A percentile compares a stretch with the other conserved stretches of the same genome.
phyloP scores from a whole-genome alignment of 768 basidiomycete species.

The Auricularia auricula-judae region DNA sequence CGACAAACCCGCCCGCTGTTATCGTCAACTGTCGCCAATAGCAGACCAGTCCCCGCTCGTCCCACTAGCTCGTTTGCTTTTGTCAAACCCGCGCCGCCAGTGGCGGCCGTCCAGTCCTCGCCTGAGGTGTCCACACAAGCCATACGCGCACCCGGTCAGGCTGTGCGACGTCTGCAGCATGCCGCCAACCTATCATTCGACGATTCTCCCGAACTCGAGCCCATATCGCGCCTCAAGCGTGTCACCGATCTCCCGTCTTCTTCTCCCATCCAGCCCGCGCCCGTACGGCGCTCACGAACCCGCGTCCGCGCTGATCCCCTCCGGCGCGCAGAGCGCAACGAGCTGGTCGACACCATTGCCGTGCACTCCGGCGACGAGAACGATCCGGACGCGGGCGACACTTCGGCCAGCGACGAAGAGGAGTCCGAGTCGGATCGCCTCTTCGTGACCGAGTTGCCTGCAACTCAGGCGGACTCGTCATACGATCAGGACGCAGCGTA shows the following conservation, averaged over 20 bases:
- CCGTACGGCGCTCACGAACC: neutral
- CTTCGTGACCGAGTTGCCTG: conserved; percentile 52
- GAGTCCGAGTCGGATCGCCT: conserved; percentile 58
- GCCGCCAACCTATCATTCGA: neutral
- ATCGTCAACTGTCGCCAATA: neutral
- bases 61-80: too few species aligned
- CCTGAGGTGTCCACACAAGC: neutral
- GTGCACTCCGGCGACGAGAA: conserved; percentile 72
- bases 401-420: conserved; percentile 38
- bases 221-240: neutral
- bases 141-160: neutral
- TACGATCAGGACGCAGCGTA: conserved; percentile 68
- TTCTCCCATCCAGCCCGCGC: conserved; percentile 1
- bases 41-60: neutral
- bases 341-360: conserved; percentile 58
- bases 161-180: neutral
- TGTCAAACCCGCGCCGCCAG: too few species aligned
- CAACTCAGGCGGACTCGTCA: conserved; percentile 57
- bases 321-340: conserved; percentile 3
- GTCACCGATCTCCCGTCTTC: neutral
- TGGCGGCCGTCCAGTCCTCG: too few species aligned
- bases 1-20: neutral
- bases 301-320: neutral
- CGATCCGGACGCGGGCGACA: conserved; percentile 37
- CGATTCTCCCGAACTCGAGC: neutral